Evolutionary conservation across 768 basidiomycete species (phyloP), one percentile per base, ranked within the genome.

Genomic region (Exidia glandulosa): DNA sequence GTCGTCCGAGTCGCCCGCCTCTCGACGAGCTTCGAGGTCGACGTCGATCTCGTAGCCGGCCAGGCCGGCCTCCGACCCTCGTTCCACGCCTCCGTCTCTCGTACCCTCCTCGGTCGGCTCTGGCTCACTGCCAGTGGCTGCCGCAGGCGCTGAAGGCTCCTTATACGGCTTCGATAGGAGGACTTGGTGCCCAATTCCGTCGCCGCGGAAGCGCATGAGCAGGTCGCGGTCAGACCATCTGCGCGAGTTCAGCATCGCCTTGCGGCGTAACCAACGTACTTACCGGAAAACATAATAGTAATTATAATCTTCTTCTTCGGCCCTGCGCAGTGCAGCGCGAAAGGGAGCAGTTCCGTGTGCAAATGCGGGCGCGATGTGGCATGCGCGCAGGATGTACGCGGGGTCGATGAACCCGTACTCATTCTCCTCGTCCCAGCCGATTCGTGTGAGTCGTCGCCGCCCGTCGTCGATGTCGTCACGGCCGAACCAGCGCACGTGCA

Each of bases 401-500:
- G 58, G 58, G 23, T 59, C 58, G 10, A 59, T 6, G 37, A 59
- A 59, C 2, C 58, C 58, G 3, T 1, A 45, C 27, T 33, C 58
- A 25, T 23, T 36, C 13, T 12, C 37, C 14, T 45, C 27, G 25
- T 59, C 58, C 27, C 45, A 67, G n/a, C 58, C 52, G 9, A 67
- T 45, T 13, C 58, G 52, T 29, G 60, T 50, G 34, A 10, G 16
- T 19, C 7, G 29, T 27, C 1, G 54, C 60, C 64, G 34, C 29
- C 29, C 29, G 29, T 29, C 23, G 23, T 12, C 12, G 34, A 32
- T 2, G 41, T 10, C 14, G 23, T 33, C 54, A 2, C 54, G 29
- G 1, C 41, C 54, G 19, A 55, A 55, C 54, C 54, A 55, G 3
- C 54, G 29, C 54, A 55, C 54, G 7, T 14, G 32, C 7, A 55